Evolutionary conservation across 1,139 yeast species (phyloP).

Genomic region (Meyerozyma guilliermondii): DNA sequence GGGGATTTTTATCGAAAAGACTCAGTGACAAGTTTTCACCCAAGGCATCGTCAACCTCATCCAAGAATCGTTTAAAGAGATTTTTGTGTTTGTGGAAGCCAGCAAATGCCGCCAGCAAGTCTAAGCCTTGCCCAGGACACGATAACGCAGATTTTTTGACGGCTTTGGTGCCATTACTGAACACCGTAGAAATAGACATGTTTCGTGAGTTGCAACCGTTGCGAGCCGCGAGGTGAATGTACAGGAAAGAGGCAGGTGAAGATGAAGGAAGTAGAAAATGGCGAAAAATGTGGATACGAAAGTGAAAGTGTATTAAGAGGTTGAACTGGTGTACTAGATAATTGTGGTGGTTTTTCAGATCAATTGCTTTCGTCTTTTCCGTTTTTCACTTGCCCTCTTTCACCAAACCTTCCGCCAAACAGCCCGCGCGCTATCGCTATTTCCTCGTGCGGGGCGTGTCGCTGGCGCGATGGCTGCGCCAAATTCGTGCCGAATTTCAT

Average conservation of each 20-base stretch:
- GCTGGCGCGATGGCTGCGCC: not conserved
- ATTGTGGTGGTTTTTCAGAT: no score
- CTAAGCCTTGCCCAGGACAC: constrained; percentile 12
- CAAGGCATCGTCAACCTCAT: constrained; percentile 8
- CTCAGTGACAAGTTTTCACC: constrained; percentile 6
- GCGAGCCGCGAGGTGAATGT: not conserved
- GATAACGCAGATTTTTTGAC: not conserved
- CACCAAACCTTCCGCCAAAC: not conserved
- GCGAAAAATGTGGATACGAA: no score
- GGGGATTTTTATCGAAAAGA: constrained; percentile 6
- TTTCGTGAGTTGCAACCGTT: not conserved
- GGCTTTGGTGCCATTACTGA: not conserved
- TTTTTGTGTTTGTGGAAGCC: constrained; percentile 5
- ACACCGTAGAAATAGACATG: not conserved
- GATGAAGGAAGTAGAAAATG: no score
- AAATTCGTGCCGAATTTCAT: not conserved
- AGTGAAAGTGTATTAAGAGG: no score
- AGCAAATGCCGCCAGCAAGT: constrained; percentile 7
- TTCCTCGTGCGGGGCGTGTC: not conserved
- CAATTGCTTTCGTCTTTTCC: no score
- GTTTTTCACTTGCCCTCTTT: not conserved
- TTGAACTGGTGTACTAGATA: no score
- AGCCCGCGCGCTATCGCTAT: not conserved
- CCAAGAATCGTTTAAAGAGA: constrained; percentile 6
- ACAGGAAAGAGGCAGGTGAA: not conserved